Evolutionary conservation across 1,284 basidiomycete genomes (phyloP).

Genomic region (Agroathelia rolfsii): DNA sequence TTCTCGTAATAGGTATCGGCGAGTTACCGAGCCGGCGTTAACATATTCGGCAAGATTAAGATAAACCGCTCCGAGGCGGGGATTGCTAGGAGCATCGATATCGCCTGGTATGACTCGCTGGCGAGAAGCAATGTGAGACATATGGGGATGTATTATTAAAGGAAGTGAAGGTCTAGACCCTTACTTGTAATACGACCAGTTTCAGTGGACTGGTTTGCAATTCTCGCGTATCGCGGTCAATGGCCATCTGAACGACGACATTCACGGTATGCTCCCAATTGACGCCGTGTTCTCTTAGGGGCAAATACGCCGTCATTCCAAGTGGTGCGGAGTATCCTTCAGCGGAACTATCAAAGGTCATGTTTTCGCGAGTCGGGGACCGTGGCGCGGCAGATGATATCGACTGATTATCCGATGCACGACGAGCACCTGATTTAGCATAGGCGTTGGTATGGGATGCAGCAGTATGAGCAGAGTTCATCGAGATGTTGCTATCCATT

Average conservation of each 20-base stretch:
- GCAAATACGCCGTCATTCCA: slow-evolving; percentile 46
- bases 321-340: slow-evolving; percentile 28
- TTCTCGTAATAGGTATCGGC: slow-evolving; percentile 62
- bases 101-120: slow-evolving; percentile 43
- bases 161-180: too few relatives aligned
- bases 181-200: slow-evolving; percentile 55
- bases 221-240: slow-evolving; percentile 39
- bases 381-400: slow-evolving; percentile 10
- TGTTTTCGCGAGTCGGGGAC: slow-evolving; percentile 8
- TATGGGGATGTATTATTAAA: slow-evolving; percentile 5
- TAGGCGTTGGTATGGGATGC: slow-evolving; percentile 3
- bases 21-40: slow-evolving; percentile 47
- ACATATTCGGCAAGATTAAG: slow-evolving; percentile 75
- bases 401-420: slow-evolving; percentile 6
- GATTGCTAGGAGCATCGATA: slow-evolving; percentile 40
- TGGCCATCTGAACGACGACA: slow-evolving; percentile 51
- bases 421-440: slow-evolving; percentile 1
- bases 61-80: slow-evolving; percentile 53
- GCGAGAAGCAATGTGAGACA: neutral
- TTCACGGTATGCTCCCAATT: slow-evolving; percentile 47
- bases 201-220: slow-evolving; percentile 53
- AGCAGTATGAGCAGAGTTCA: slow-evolving; percentile 1
- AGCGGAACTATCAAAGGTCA: slow-evolving; percentile 11
- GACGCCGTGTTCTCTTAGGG: slow-evolving; percentile 51
- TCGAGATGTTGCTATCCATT: too few relatives aligned